Conservation (phyloP, 106 monocot species). For the Ottelia alismoides region DNA sequence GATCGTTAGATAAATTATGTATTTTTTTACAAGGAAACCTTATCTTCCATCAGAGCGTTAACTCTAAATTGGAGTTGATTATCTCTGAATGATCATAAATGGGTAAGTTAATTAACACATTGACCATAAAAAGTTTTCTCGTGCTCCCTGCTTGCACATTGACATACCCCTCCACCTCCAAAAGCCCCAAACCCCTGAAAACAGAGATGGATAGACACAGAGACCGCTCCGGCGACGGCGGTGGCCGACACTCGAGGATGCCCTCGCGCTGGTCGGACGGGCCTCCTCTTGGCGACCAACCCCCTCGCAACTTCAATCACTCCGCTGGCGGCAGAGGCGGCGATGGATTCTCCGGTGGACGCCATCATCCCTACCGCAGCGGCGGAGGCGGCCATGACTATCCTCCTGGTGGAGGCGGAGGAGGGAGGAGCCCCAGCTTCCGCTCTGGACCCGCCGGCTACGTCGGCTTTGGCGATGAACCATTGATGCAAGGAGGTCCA, state of each 20-base stretch:
- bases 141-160: no score
- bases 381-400: constrained; percentile 24
- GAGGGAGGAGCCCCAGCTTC: constrained; percentile 23
- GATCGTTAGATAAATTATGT: no score
- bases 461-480: constrained; percentile 17
- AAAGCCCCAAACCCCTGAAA: no score
- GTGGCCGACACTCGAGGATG: constrained; percentile 19
- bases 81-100: no score
- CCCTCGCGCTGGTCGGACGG: constrained; percentile 57
- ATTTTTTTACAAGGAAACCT: no score
- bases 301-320: constrained; percentile 16
- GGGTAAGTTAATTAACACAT: no score
- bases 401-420: constrained; percentile 14
- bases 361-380: constrained; percentile 65
- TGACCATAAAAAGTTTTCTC: no score
- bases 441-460: constrained; percentile 12
- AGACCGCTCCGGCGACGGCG: constrained; percentile 20
- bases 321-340: constrained; percentile 20
- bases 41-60: no score
- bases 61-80: no score
- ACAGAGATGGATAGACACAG: constrained; percentile 57
- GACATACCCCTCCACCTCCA: no score
- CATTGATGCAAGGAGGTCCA: constrained; percentile 22
- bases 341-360: constrained; percentile 15
- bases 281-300: constrained; percentile 18